These are phyloP conservation scores for Bjerkandera adusta DNA, from an alignment of 1,284 basidiomycete species.

Conservation along the genomic window DNA sequence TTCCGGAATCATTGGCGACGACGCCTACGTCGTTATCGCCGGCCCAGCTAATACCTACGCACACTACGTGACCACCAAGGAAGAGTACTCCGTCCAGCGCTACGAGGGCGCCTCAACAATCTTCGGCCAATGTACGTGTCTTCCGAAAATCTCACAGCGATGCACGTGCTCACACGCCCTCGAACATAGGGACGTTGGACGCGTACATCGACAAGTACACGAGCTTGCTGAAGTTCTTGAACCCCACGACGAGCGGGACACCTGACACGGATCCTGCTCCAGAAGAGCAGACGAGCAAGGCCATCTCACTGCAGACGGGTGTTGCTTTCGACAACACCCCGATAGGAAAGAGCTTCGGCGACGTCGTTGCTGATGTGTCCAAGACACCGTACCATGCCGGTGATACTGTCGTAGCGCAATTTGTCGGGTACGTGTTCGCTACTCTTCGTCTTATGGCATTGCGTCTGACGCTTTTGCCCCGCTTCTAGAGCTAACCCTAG, in stretches of 20 bases:
- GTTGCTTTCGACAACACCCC: conserved; percentile 63
- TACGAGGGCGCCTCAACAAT: conserved; percentile 84
- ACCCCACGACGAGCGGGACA: conserved; percentile 43
- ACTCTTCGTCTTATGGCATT: neutral
- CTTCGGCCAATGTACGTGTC: conserved; percentile 68
- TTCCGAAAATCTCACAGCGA: neutral
- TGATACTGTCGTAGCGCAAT: conserved; percentile 59
- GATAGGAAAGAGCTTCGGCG: conserved; percentile 61
- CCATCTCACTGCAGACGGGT: conserved; percentile 67
- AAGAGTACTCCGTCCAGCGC: conserved; percentile 76
- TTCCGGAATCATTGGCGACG: conserved; percentile 55
- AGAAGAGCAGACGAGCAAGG: conserved; percentile 60
- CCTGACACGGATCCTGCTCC: conserved; percentile 66
- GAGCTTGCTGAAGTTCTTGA: conserved; percentile 61
- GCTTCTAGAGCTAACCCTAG: conserved; percentile 61
- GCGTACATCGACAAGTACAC: conserved; percentile 80
- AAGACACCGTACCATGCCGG: conserved; percentile 51
- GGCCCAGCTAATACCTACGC: conserved; percentile 82
- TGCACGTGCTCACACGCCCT: conserved; percentile 2
- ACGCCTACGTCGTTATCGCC: conserved; percentile 73
- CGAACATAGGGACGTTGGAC: conserved; percentile 59
- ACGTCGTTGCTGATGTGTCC: conserved; percentile 61
- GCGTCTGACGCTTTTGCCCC: neutral
- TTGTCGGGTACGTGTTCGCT: conserved; percentile 48
- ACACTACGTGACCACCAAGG: conserved; percentile 73